phyloP scores from a whole-genome alignment of 352 stramenopile genomes.

The Globisporangium paddicum region DNA sequence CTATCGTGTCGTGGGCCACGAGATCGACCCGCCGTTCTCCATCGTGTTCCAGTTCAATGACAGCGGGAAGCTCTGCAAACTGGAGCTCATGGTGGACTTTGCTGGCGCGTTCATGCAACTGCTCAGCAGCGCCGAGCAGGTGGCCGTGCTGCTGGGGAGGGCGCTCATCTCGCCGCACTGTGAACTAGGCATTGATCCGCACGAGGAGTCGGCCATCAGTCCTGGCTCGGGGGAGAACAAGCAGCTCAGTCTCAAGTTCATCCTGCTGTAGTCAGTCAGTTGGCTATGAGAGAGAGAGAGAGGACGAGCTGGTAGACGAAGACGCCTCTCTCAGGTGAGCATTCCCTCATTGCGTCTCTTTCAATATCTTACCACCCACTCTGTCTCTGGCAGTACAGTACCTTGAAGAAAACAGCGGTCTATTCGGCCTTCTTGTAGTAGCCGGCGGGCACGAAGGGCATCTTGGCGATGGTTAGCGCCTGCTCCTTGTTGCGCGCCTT shows the following conservation, averaged over 20 bases:
- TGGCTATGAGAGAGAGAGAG: conserved; percentile 1
- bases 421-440: conserved; percentile 94
- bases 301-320: neutral
- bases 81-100: conserved; percentile 60
- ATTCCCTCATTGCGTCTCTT: neutral
- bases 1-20: conserved; percentile 46
- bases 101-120: conserved; percentile 43
- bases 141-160: conserved; percentile 27
- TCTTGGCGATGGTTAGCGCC: conserved; percentile 93
- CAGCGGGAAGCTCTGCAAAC: conserved; percentile 38
- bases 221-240: conserved; percentile 40
- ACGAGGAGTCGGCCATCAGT: conserved; percentile 27
- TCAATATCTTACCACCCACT: conserved; percentile 2
- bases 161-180: conserved; percentile 53
- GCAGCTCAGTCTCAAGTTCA: conserved; percentile 70
- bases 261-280: conserved; percentile 47
- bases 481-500: conserved; percentile 96
- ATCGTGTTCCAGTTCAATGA: conserved; percentile 54
- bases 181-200: conserved; percentile 54
- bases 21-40: conserved; percentile 48
- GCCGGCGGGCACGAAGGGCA: conserved; percentile 96
- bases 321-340: neutral
- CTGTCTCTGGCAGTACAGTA: neutral
- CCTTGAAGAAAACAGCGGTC: neutral
- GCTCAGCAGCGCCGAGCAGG: conserved; percentile 26